Base-by-base conservation (phyloP, 495 filamentous ascomycete species). In the Annulohypoxylon nitens region DNA sequence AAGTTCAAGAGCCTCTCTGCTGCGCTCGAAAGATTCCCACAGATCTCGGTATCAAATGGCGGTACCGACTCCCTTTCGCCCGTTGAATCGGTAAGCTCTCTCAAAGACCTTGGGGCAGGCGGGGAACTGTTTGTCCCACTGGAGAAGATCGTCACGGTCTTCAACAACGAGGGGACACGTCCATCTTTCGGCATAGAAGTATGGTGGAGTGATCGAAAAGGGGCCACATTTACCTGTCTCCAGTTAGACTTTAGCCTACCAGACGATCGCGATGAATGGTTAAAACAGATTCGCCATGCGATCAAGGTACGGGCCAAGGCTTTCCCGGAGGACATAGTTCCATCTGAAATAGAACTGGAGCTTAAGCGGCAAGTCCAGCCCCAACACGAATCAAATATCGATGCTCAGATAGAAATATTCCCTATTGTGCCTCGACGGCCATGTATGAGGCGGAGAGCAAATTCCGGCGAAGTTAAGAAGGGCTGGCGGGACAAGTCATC, bases 171-270 rank as follows among this genome's bases (percentile, higher is more conserved):
- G 70, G 92, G 94, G 78, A 90, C 89, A 4, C 85, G 90, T 55
- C 89, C 93, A 2, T 91, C 91, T 18, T 93, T 93, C 66, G 92
- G 91, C 12, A 88, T 96, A 60, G 93, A 97, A 75, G 86, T 97
- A 69, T 97, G 82, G 93, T 97, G 82, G 93, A 93, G 67, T 88
- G 91, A 67, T 84, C 84, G 14, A 80, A 89, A 78, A 84, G 88
- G 68, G 84, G 88, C 43, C 83, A 89, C 73, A n/a, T 84, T 81
- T 58, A 62, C 67, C 55, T 80, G 79, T 43, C 69, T 81, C 2
- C 88, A 89, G 51, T 87, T 97, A 74, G 92, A 93, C 76, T 90
- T 95, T 50, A 83, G 84, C 61, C 88, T 93, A 69, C 89, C 90
- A 2, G 87, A 90, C 45, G 93, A 97, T 41, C 86, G 92, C 68